Base-by-base conservation (phyloP, 192 early-diverging fungal genomes). In the Pilaira anomala region DNA sequence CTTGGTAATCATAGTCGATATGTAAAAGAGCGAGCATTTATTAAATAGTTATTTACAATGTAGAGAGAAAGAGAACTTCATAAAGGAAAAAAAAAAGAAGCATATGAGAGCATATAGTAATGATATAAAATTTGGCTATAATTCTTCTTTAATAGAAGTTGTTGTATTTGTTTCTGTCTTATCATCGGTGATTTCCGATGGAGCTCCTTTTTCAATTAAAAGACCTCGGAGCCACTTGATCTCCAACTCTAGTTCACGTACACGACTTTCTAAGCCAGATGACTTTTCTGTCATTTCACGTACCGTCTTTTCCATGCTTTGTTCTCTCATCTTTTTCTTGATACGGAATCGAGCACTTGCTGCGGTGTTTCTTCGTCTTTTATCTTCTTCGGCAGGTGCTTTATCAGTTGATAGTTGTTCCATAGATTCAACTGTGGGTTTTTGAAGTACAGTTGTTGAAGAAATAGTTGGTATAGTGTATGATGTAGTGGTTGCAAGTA, bases 341-440 rank as follows among this genome's bases (percentile, higher is more conserved):
- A 90, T 81, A 11, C 96, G 81, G 85, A 98, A 98, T 12, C 96
- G 82, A n/a, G 94, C 94, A 2, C 89, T 92, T 14, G 96, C 96
- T 9, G 86, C 93, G 0, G 94, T 98, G 80, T 98, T 98, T 49
- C 94, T 85, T 39, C 83, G 75, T 55, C 95, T 82, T 79, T 97
- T 97, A 77, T 97, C 93, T 33, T 87, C 89, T 58, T 88, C 82
- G 9, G 82, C 81, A 26, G 48, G 18, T 12, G 29, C 29, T 16
- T 21, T 33, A 22, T 63, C 30, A 18, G 26, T 49, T 1, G 46
- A n/a, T 33, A 44, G n/a, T 40, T 18, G 21, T 21, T 29, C 29
- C 36, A 52, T 63, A 4, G 46, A 39, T 1, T 36, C 48, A n/a
- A 33, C 25, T 24, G 40, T 18, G 3, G 29, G 29, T n/a, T 54